These are phyloP conservation scores for Capronia epimyces DNA, from an alignment of 2,329 filamentous ascomycete species.

Conservation along the genomic window DNA sequence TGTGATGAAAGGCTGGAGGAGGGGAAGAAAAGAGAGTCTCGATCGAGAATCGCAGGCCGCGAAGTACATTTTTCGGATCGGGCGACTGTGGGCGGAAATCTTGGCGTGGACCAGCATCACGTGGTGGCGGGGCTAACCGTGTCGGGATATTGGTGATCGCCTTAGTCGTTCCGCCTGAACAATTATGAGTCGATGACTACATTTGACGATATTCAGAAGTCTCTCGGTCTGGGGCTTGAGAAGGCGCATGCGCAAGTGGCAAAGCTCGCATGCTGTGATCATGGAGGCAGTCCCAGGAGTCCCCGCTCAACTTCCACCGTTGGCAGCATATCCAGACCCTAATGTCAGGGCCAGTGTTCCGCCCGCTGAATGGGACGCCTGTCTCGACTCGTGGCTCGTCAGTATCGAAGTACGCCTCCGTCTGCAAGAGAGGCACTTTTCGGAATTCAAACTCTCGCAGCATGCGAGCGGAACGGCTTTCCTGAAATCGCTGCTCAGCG, in stretches of 20 bases:
- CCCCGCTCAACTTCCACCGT: conserved; percentile 51
- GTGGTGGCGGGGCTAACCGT: not conserved
- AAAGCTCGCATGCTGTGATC: not conserved
- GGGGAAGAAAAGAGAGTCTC: conserved; percentile 1
- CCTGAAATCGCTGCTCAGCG: conserved; percentile 19
- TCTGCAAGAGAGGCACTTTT: conserved; percentile 52
- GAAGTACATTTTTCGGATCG: conserved; percentile 1
- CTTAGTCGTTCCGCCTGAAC: not conserved
- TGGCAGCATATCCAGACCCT: conserved; percentile 71
- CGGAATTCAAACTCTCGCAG: conserved; percentile 41
- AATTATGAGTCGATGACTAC: not conserved
- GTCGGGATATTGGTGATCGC: not conserved
- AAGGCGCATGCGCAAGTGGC: too few species aligned
- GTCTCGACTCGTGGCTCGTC: conserved; percentile 69
- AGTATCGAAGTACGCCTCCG: conserved; percentile 62
- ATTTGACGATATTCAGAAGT: too few species aligned
- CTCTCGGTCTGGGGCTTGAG: not conserved
- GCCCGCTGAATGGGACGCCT: conserved; percentile 68
- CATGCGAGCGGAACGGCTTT: conserved; percentile 17
- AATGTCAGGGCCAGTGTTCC: conserved; percentile 62
- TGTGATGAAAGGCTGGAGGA: conserved; percentile 61
- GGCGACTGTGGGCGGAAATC: conserved; percentile 17
- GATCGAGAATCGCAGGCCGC: not conserved
- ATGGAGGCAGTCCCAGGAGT: conserved; percentile 22
- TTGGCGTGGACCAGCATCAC: conserved; percentile 8